Percentiles rank a stretch among this genome's conserved stretches.
phyloP scores from a whole-genome alignment of 2,329 filamentous ascomycete species.

The Arthroderma uncinatum region DNA sequence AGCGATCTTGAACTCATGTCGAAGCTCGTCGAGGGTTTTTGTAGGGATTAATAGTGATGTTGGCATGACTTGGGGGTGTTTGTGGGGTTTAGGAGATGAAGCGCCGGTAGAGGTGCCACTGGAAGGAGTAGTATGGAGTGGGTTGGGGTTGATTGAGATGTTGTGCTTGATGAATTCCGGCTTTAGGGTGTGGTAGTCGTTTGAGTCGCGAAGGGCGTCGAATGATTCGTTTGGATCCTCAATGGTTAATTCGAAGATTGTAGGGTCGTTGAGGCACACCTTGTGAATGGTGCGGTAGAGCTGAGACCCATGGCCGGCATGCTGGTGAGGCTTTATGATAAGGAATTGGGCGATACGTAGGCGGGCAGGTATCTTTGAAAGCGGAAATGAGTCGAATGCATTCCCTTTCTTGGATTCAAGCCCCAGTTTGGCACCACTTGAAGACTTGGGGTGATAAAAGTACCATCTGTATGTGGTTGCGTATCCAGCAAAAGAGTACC shows the following conservation, averaged over 20 bases:
- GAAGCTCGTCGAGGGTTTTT: conserved; percentile 40
- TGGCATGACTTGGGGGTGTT: conserved; percentile 32
- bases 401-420: conserved; percentile 31
- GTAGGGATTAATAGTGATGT: conserved; percentile 46
- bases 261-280: conserved; percentile 53
- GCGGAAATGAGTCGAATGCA: conserved; percentile 33
- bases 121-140: conserved; percentile 24
- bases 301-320: conserved; percentile 62
- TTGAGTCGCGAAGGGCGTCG: conserved; percentile 52
- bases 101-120: no score
- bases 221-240: conserved; percentile 77
- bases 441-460: conserved; percentile 43
- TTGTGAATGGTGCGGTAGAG: conserved; percentile 74
- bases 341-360: conserved; percentile 88
- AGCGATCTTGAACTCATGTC: conserved; percentile 46
- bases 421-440: conserved; percentile 26
- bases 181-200: conserved; percentile 48
- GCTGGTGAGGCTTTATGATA: conserved; percentile 77
- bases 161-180: conserved; percentile 39
- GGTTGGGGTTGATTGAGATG: conserved; percentile 39
- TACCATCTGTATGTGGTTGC: conserved; percentile 84
- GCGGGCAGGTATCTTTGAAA: conserved; percentile 58
- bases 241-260: conserved; percentile 74
- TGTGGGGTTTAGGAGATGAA: conserved; percentile 13
- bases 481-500: conserved; percentile 81